A percentile compares a stretch with the other conserved stretches of the same genome.
These are phyloP conservation scores for Trichoderma lentiforme DNA, from an alignment of 2,329 filamentous ascomycete genomes.

Conservation along the genomic window DNA sequence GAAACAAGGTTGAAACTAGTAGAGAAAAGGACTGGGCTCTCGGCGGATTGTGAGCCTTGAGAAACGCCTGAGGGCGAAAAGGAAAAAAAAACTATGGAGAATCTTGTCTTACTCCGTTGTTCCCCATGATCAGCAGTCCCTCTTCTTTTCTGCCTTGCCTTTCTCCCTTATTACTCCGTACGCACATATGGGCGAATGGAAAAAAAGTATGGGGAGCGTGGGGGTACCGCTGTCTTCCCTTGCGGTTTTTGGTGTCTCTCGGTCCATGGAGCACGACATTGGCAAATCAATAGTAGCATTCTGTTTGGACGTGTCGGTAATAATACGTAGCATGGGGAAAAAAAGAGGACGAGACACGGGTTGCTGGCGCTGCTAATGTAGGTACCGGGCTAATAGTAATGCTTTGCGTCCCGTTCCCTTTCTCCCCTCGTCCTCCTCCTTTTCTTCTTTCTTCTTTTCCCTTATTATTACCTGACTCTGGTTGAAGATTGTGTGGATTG, in stretches of 20 bases:
- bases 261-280: slow-evolving; percentile 1
- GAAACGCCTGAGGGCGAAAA: not conserved
- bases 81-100: not conserved
- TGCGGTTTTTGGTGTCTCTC: not conserved
- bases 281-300: not conserved
- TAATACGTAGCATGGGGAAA: not conserved
- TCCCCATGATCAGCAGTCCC: not conserved
- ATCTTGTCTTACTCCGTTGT: not conserved
- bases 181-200: not conserved
- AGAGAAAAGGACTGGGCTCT: too few species aligned
- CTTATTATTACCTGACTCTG: not conserved
- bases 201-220: slow-evolving; percentile 6
- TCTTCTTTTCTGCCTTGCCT: not conserved
- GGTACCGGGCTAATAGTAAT: not conserved
- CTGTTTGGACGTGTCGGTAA: not conserved
- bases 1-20: not conserved
- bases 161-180: not conserved
- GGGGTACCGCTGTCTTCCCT: not conserved
- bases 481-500: not conserved
- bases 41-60: not conserved
- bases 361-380: slow-evolving; percentile 1
- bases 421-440: not conserved
- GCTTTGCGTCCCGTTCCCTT: not conserved
- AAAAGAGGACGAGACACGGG: not conserved
- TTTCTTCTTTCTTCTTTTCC: not conserved